Conservation (phyloP, 495 filamentous ascomycete genomes). For the Oidiodendron maius region DNA sequence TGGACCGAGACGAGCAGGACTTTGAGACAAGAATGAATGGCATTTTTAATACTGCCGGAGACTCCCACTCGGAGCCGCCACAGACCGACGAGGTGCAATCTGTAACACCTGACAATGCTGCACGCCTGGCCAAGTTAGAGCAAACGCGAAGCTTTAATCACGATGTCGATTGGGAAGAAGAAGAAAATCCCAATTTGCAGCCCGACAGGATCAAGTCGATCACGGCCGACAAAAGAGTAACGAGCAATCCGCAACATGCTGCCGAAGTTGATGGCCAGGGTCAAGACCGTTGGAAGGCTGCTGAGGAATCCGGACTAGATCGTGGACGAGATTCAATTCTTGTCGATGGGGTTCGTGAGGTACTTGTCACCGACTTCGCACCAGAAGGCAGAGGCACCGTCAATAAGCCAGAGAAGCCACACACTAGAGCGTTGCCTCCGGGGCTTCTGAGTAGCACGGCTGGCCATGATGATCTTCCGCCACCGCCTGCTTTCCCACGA, state of each 20-base stretch:
- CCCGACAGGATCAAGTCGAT: conserved; percentile 37
- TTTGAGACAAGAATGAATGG: conserved; percentile 45
- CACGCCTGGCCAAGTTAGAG: conserved; percentile 33
- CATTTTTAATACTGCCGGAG: conserved; percentile 39
- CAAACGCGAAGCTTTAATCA: conserved; percentile 76
- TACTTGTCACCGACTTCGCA: conserved; percentile 52
- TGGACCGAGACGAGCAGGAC: conserved; percentile 38
- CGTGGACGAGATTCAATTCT: conserved; percentile 64
- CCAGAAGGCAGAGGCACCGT: conserved; percentile 56
- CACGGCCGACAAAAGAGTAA: conserved; percentile 59
- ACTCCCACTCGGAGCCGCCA: conserved; percentile 21
- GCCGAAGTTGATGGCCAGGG: conserved; percentile 76
- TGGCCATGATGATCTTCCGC: conserved; percentile 41
- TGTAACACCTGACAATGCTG: conserved; percentile 15
- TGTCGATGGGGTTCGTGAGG: conserved; percentile 50
- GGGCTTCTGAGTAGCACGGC: conserved; percentile 22
- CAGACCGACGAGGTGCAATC: background rate
- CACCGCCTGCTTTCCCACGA: conserved; percentile 37
- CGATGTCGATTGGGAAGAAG: conserved; percentile 44
- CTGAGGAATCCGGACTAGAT: conserved; percentile 46
- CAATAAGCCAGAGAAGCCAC: conserved; percentile 37
- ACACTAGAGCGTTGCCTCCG: conserved; percentile 17
- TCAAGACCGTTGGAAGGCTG: conserved; percentile 58
- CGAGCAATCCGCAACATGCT: conserved; percentile 56
- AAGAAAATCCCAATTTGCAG: conserved; percentile 31